A percentile compares a stretch with the other conserved stretches of the same genome.
Conservation (phyloP, 208 protist genomes). For the Wallacemonas sp. region DNA sequence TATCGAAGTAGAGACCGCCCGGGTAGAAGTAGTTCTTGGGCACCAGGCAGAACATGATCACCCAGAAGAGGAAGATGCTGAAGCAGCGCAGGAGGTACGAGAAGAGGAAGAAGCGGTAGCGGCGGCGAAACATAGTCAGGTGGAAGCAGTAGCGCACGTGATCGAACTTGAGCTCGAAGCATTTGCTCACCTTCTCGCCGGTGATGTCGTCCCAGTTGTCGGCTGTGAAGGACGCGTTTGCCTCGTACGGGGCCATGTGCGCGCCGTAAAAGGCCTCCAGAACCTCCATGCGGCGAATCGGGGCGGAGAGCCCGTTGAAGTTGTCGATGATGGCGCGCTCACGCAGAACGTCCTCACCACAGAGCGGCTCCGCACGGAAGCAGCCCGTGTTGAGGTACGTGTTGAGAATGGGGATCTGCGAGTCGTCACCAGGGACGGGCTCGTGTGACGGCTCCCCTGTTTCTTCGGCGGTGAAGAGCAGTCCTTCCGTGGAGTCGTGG, state of each 20-base stretch:
- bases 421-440: not conserved
- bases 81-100: slow-evolving; percentile 53
- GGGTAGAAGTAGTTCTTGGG: slow-evolving; percentile 44
- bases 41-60: slow-evolving; percentile 48
- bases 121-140: slow-evolving; percentile 38
- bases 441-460: not conserved
- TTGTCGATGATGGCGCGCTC: slow-evolving; percentile 39
- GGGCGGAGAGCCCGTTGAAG: slow-evolving; percentile 44
- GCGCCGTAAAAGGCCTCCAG: slow-evolving; percentile 43
- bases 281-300: slow-evolving; percentile 34
- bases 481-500: not conserved
- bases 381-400: slow-evolving; percentile 35
- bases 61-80: slow-evolving; percentile 55
- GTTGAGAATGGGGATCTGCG: not conserved
- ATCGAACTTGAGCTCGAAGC: slow-evolving; percentile 44
- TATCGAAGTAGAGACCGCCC: slow-evolving; percentile 64
- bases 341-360: slow-evolving; percentile 23
- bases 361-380: slow-evolving; percentile 35
- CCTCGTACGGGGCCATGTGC: slow-evolving; percentile 53
- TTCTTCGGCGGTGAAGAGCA: not conserved
- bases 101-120: slow-evolving; percentile 50
- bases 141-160: slow-evolving; percentile 36
- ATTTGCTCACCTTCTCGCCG: slow-evolving; percentile 25
- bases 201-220: slow-evolving; percentile 58
- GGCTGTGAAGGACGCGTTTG: slow-evolving; percentile 41